phyloP scores from a whole-genome alignment of 495 filamentous ascomycete genomes.

The Glonium stellatum region DNA sequence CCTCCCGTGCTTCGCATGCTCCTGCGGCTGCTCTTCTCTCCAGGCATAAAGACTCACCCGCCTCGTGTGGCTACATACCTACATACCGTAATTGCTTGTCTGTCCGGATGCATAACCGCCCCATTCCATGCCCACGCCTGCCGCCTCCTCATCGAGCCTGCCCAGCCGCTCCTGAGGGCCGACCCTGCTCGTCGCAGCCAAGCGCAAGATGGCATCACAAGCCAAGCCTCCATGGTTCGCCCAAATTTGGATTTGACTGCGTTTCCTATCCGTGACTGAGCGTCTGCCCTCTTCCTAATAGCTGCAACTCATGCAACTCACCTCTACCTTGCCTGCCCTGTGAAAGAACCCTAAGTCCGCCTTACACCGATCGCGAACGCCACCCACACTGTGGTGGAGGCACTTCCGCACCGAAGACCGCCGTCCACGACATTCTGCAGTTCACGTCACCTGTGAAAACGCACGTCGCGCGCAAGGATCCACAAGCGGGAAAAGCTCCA shows the following conservation, averaged over 20 bases:
- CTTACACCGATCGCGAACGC: slow-evolving; percentile 6
- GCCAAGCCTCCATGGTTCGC: slow-evolving; percentile 20
- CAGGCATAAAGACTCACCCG: background rate
- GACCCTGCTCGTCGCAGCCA: slow-evolving; percentile 7
- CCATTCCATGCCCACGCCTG: too few species aligned
- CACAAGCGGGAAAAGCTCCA: slow-evolving; percentile 12
- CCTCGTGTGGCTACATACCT: background rate
- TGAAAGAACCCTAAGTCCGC: background rate
- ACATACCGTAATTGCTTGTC: background rate
- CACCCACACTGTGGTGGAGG: background rate
- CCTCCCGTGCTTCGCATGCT: too few species aligned
- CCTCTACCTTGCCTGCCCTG: background rate
- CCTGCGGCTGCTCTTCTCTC: background rate
- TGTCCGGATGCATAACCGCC: background rate
- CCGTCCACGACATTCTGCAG: slow-evolving; percentile 15
- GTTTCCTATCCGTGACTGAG: background rate
- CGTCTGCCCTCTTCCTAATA: background rate
- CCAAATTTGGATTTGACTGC: slow-evolving; percentile 15
- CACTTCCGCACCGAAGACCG: slow-evolving; percentile 17
- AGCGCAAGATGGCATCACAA: slow-evolving; percentile 17
- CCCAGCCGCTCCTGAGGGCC: background rate
- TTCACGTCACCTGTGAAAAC: slow-evolving; percentile 18
- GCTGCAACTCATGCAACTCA: background rate
- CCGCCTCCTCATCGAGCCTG: background rate
- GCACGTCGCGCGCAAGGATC: slow-evolving; percentile 20